phyloP scores from a whole-genome alignment of 495 filamentous ascomycete genomes.

The Penicillium turbatum region DNA sequence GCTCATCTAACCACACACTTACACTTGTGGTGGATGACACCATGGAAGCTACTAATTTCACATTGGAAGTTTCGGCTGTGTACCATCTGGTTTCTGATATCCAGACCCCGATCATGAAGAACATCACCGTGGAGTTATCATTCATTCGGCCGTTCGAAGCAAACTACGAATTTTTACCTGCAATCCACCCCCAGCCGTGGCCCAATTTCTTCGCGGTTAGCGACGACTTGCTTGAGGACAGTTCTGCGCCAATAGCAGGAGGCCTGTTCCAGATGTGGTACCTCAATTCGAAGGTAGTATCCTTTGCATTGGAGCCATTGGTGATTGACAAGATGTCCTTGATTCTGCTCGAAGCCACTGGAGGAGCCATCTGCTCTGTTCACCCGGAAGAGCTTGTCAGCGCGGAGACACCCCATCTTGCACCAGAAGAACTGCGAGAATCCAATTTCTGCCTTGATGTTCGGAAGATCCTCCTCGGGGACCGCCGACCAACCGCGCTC shows the following conservation, averaged over 20 bases:
- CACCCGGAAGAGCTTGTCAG: constrained; percentile 37
- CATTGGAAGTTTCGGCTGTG: constrained; percentile 63
- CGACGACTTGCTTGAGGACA: constrained; percentile 33
- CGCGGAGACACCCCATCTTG: constrained; percentile 37
- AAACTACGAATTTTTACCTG: constrained; percentile 76
- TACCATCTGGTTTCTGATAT: constrained; percentile 79
- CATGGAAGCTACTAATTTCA: constrained; percentile 55
- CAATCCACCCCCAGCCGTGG: constrained; percentile 73
- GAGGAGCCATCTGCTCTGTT: constrained; percentile 48
- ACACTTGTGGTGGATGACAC: constrained; percentile 34
- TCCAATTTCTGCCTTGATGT: constrained; percentile 66
- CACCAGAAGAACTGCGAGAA: constrained; percentile 61
- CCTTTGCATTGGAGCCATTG: constrained; percentile 68
- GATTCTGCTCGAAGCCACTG: constrained; percentile 50
- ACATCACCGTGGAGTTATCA: constrained; percentile 57
- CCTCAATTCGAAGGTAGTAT: constrained; percentile 66
- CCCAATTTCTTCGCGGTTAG: constrained; percentile 71
- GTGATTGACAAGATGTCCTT: constrained; percentile 61
- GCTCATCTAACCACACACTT: constrained; percentile 34
- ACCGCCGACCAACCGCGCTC: constrained; percentile 64
- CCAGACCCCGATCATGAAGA: constrained; percentile 78
- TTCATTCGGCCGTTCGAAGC: constrained; percentile 83
- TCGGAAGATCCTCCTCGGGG: constrained; percentile 72
- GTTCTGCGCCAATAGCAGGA: constrained; percentile 29
- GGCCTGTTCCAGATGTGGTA: constrained; percentile 82